These are phyloP conservation scores for Penicillium sp. DNA, from an alignment of 2,329 filamentous ascomycete genomes.

Conservation along the genomic window DNA sequence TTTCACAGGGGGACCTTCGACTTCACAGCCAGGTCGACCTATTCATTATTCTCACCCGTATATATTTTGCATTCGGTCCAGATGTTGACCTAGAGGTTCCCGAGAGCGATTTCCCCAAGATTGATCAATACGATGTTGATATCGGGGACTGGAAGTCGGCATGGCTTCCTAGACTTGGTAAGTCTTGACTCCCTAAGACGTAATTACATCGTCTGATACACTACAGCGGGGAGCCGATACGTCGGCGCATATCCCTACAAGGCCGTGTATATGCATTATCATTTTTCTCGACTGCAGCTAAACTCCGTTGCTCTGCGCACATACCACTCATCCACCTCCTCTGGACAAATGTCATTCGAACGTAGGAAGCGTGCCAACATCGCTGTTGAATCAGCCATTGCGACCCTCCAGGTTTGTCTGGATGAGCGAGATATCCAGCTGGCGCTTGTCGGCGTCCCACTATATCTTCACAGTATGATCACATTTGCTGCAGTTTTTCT, in stretches of 20 bases:
- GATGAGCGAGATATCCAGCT: conserved; percentile 46
- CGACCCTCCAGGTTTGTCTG: conserved; percentile 42
- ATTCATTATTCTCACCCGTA: conserved; percentile 46
- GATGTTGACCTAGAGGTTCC: conserved; percentile 44
- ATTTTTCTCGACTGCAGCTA: conserved; percentile 52
- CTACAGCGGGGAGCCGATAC: conserved; percentile 45
- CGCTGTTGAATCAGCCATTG: conserved; percentile 44
- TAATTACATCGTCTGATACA: not conserved
- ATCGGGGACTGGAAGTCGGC: conserved; percentile 39
- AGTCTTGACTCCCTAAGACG: not conserved
- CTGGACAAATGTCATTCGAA: conserved; percentile 44
- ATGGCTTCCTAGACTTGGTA: conserved; percentile 39
- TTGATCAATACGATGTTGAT: conserved; percentile 42
- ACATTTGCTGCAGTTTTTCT: conserved; percentile 49
- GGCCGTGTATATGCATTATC: conserved; percentile 50
- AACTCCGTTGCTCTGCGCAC: conserved; percentile 52
- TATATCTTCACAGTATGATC: conserved; percentile 50
- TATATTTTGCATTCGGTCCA: conserved; percentile 45
- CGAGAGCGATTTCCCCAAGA: conserved; percentile 40
- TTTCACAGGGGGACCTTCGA: conserved; percentile 36
- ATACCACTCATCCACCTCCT: conserved; percentile 40
- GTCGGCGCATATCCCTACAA: conserved; percentile 52
- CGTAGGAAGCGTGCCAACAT: conserved; percentile 46
- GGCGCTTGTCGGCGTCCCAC: conserved; percentile 44
- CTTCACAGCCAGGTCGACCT: conserved; percentile 45